Conservation (phyloP, 2,329 filamentous ascomycete genomes). For the Pseudocercospora macadamiae region DNA sequence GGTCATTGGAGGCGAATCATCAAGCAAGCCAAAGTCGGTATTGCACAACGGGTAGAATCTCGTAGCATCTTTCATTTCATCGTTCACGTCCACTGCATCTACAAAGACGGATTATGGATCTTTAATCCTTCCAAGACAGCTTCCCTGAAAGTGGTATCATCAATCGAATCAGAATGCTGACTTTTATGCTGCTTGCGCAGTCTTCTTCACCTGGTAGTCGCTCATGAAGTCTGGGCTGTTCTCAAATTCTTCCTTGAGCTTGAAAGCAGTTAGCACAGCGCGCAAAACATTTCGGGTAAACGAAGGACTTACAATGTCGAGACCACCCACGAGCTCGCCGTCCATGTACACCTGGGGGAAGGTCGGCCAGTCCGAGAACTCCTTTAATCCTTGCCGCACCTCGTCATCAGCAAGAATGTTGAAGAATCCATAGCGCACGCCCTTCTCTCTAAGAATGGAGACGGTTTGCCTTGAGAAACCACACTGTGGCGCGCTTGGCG, state of each 20-base stretch:
- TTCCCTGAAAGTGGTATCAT: not conserved
- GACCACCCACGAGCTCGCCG: constrained; percentile 86
- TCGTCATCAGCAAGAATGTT: constrained; percentile 98
- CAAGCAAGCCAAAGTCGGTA: too few relatives aligned
- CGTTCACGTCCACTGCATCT: too few relatives aligned
- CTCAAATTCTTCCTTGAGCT: constrained; percentile 93
- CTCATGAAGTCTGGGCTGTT: constrained; percentile 81
- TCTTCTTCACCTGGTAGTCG: constrained; percentile 60
- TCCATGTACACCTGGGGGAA: constrained; percentile 93
- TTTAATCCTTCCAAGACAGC: not conserved
- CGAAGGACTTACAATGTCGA: constrained; percentile 80
- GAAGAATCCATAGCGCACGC: constrained; percentile 97
- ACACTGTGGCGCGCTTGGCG: constrained; percentile 81
- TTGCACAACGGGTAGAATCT: too few relatives aligned
- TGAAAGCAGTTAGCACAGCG: constrained; percentile 6
- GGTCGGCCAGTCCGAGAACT: constrained; percentile 97
- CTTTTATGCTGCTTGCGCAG: constrained; percentile 1
- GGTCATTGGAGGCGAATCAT: too few relatives aligned
- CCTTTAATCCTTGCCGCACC: constrained; percentile 93
- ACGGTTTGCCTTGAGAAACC: constrained; percentile 93
- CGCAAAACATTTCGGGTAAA: not conserved
- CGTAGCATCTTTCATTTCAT: too few relatives aligned
- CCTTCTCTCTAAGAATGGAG: constrained; percentile 80
- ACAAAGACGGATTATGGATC: too few relatives aligned
- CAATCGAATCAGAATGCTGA: not conserved